Percentiles rank a stretch among this genome's conserved stretches.
phyloP scores from a whole-genome alignment of 176 grass and related monocot species.

The Lolium perenne region DNA sequence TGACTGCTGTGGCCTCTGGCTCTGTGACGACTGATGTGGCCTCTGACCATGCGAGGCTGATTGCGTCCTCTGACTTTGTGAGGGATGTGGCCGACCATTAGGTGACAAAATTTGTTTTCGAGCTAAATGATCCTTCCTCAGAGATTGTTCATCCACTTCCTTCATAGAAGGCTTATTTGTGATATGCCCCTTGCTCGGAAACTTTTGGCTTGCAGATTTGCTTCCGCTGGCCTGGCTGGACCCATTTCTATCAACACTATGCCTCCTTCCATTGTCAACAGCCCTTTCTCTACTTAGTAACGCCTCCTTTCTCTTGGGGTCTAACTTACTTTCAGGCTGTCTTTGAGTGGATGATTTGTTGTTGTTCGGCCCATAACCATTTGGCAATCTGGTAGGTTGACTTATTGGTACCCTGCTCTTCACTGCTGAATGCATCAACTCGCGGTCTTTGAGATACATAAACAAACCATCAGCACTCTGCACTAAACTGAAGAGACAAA shows the following conservation, averaged over 20 bases:
- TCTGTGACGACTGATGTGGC: conserved; percentile 23
- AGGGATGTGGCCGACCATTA: conserved; percentile 37
- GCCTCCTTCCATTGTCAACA: conserved; percentile 45
- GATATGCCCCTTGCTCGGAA: conserved; percentile 42
- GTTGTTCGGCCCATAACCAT: conserved; percentile 58
- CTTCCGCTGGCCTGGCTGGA: conserved; percentile 44
- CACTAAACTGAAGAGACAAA: neutral
- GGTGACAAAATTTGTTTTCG: conserved; percentile 44
- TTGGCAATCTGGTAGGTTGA: conserved; percentile 51
- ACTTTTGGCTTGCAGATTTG: conserved; percentile 51
- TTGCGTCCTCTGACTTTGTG: conserved; percentile 47
- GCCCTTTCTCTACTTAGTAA: conserved; percentile 37
- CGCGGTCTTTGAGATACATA: conserved; percentile 47
- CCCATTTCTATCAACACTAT: conserved; percentile 52
- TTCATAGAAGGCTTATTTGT: conserved; percentile 61
- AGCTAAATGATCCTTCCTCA: conserved; percentile 42
- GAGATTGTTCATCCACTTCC: conserved; percentile 46
- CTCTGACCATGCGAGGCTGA: conserved; percentile 48
- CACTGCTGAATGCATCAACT: conserved; percentile 36
- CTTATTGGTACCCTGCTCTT: conserved; percentile 49
- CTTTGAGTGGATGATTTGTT: conserved; percentile 52
- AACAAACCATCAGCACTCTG: conserved; percentile 35
- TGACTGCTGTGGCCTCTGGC: neutral
- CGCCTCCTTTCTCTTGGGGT: conserved; percentile 49
- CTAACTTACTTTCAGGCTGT: conserved; percentile 44